Evolutionary conservation across 352 stramenopile genomes (phyloP), one percentile per base, ranked within the genome.

Genomic region (Pilasporangium apinafurcum): DNA sequence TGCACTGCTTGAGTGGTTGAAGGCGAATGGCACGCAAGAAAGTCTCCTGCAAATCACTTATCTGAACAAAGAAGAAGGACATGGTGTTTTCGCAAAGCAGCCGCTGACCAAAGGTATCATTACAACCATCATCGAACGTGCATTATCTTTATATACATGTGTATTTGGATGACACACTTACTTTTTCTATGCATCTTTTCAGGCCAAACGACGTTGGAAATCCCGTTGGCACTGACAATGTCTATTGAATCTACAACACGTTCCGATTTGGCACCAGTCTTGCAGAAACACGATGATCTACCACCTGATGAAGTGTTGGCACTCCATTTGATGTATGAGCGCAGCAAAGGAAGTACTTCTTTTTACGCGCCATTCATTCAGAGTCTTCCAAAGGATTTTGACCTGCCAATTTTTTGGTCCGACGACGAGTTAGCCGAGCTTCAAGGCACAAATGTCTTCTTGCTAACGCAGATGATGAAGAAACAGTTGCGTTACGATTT

Each of bases 381-480:
- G 22, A 75, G 61, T 25, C 24, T 86, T 37, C 74, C 74, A 8
- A 56, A 49, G 16, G 55, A 49, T 8, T 86, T 82, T 41, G 70
- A 86, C 53, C 48, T 78, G 37, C 66, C 74, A 18, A 57, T 84
- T 13, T 84, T 65, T 33, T 86, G 74, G 74, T 53, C 44, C 10
- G 63, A 81, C 20, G 30, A 36, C 9, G 55, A 83, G 34, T 50
- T 84, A 13, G 44, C 56, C 3, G 57, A 78, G 50, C 46, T 86
- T 12, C 50, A 67, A 37, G 66, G 61, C 35, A 78, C 66, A 6
- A 83, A 84, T 40, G 71, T 81, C 25, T 39, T 73, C 40, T 47
- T 84, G n/a, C 51, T 84, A 5, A 69, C 65, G 5, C 53, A 69
- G 36, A 62, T 90, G 44, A 90, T 90, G 78, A 66, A 75, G 43